Evolutionary conservation across 139 green algal genomes (phyloP), one percentile per base, ranked within the genome.

Genomic region (Coccomyxa sp.): DNA sequence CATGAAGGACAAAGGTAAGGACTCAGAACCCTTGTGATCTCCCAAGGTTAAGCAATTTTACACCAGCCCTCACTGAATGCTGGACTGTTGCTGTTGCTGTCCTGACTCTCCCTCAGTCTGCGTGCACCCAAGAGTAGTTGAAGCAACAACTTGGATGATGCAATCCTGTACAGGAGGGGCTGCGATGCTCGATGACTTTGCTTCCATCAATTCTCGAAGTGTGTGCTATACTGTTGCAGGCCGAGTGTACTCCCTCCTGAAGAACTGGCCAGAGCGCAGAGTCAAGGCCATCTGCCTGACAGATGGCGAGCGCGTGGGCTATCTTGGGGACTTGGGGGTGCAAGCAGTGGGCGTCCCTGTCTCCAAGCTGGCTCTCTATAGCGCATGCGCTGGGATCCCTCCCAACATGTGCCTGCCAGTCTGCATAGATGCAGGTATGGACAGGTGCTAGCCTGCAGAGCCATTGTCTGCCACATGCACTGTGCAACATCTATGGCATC

Each of bases 251-350:
- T 80, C 83, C 54, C 94, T 97, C 79, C 84, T 97, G 6, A 95
- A 96, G 80, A 98, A 98, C 83, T 98, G 94, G 94, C 94, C 94
- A 0, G 91, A 97, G 83, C 85, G 91, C 64, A 90, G 91, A 71
- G 88, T 98, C 40, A 92, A 92, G 70, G 81, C 92, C 34, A 88
- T 98, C 68, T 90, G 91, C 78, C 76, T 95, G 10, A 96, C 91
- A 24, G 94, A 97, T 82, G 93, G 93, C 0, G 88, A 95, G 79
- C 71, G 82, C n/a, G 87, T 95, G 14, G 92, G 91, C 0, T 77
- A 77, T 0, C 69, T 94, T 27, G 91, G 91, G 0, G 93, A 97
- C 77, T 82, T 96, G 38, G 93, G 93, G 0, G 89, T 97, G 73
- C 93, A 95, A 82, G 89, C 90, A 31, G 90, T 94, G 0, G 90